Evolutionary conservation across 805 yeast genomes (phyloP).

Genomic region (Kodamaea sagamina): DNA sequence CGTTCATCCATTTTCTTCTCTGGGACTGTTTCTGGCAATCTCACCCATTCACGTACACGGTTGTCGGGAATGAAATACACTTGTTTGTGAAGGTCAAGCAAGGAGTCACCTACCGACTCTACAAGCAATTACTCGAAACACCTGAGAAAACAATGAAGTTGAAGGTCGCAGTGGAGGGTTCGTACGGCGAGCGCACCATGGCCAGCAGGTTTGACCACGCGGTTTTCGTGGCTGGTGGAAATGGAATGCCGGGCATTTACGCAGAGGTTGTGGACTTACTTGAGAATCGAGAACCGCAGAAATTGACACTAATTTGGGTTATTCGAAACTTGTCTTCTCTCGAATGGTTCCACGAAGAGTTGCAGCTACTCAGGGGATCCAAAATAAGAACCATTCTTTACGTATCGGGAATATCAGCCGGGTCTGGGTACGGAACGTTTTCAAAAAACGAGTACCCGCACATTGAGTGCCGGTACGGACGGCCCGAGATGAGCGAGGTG

Average conservation of each 20-base stretch:
- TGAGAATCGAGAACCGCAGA: slow-evolving; percentile 7
- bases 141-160: slow-evolving; percentile 33
- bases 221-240: slow-evolving; percentile 62
- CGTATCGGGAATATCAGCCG: slow-evolving; percentile 1
- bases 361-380: slow-evolving; percentile 26
- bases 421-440: slow-evolving; percentile 6
- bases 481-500: slow-evolving; percentile 14
- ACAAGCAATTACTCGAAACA: slow-evolving; percentile 27
- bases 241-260: slow-evolving; percentile 61
- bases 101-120: slow-evolving; percentile 34
- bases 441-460: slow-evolving; percentile 27
- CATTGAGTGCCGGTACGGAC: slow-evolving; percentile 42
- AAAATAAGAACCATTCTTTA: slow-evolving; percentile 34
- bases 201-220: slow-evolving; percentile 49
- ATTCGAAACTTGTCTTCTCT: slow-evolving; percentile 55
- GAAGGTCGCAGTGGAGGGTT: slow-evolving; percentile 58
- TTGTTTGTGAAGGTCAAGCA: slow-evolving; percentile 28
- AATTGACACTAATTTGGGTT: slow-evolving; percentile 60
- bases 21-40: slow-evolving; percentile 34
- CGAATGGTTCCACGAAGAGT: slow-evolving; percentile 50
- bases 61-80: slow-evolving; percentile 21
- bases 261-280: slow-evolving; percentile 37
- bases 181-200: slow-evolving; percentile 55
- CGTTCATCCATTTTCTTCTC: slow-evolving; percentile 28
- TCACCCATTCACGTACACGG: slow-evolving; percentile 31